Percentiles rank a stretch among this genome's conserved stretches.
Conservation (phyloP, 257 asterid species). For the Nicotiana tomentosiformis region DNA sequence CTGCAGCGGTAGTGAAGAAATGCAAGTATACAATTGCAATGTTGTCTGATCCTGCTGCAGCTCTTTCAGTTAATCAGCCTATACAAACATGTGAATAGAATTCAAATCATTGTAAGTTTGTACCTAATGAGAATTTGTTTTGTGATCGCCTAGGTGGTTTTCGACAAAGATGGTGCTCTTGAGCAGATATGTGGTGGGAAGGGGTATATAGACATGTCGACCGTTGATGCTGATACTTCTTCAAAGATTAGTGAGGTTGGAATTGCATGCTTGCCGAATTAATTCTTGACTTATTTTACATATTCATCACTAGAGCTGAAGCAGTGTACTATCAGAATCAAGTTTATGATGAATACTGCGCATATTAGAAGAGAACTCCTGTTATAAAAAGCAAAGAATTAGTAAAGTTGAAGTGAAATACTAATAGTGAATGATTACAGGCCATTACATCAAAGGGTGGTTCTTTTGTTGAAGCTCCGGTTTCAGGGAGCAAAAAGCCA, state of each 20-base stretch:
- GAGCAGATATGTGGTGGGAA: constrained; percentile 74
- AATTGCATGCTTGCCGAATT: not conserved
- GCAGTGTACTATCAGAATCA: not conserved
- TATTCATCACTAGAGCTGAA: not conserved
- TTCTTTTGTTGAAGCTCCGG: constrained; percentile 85
- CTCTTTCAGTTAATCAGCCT: constrained; percentile 67
- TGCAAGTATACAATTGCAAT: constrained; percentile 95
- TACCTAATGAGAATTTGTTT: not conserved
- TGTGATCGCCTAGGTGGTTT: constrained; percentile 59
- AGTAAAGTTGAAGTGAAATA: not conserved
- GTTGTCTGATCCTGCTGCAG: constrained; percentile 94
- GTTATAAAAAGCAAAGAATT: not conserved
- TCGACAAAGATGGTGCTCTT: constrained; percentile 75
- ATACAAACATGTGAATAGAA: not conserved
- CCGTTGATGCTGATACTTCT: constrained; percentile 96
- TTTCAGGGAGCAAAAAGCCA: constrained; percentile 97
- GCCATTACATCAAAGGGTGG: constrained; percentile 81
- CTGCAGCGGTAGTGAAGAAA: constrained; percentile 86
- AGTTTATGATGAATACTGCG: not conserved
- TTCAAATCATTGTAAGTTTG: not conserved
- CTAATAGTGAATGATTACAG: constrained; percentile 35
- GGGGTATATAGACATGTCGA: constrained; percentile 96
- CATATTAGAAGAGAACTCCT: not conserved
- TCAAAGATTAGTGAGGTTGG: constrained; percentile 75
- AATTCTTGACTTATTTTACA: not conserved